A percentile compares a stretch with the other conserved stretches of the same genome.
Conservation (phyloP, 768 basidiomycete species). For the Calvatia gigantea region DNA sequence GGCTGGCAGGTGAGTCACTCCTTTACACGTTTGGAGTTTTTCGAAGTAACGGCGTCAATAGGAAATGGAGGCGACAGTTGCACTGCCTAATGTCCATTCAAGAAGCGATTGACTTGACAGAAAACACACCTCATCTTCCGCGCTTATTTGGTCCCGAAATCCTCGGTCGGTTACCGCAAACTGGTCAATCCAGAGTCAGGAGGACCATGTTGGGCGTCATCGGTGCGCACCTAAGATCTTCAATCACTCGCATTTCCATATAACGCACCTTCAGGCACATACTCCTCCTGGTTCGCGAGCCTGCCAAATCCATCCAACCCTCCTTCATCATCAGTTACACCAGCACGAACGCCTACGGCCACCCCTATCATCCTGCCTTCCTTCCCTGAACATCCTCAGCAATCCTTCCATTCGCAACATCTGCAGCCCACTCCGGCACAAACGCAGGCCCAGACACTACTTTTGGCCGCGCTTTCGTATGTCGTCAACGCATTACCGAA, state of each 20-base stretch:
- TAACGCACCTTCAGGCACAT: conserved; percentile 47
- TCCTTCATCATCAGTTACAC: conserved; percentile 13
- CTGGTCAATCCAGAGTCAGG: conserved; percentile 62
- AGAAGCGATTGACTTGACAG: conserved; percentile 67
- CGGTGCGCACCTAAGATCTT: conserved; percentile 41
- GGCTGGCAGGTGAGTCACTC: conserved; percentile 69
- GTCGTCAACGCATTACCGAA: conserved; percentile 71
- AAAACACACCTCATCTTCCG: conserved; percentile 48
- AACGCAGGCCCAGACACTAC: conserved; percentile 29
- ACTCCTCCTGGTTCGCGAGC: conserved; percentile 77
- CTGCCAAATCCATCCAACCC: conserved; percentile 23
- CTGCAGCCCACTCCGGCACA: conserved; percentile 19
- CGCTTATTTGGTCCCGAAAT: conserved; percentile 72
- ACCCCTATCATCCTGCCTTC: not conserved
- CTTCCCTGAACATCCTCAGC: not conserved
- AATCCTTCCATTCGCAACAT: not conserved
- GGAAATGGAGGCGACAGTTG: conserved; percentile 83
- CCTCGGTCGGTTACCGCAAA: conserved; percentile 63
- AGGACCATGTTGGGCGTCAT: conserved; percentile 72
- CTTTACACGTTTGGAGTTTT: not conserved
- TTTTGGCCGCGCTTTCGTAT: conserved; percentile 65
- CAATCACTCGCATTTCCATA: not conserved
- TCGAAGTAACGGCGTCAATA: conserved; percentile 23
- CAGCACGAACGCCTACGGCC: not conserved
- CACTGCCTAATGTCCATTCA: conserved; percentile 86